phyloP scores from a whole-genome alignment of 2,329 filamentous ascomycete genomes.

The Blastomyces parvus region DNA sequence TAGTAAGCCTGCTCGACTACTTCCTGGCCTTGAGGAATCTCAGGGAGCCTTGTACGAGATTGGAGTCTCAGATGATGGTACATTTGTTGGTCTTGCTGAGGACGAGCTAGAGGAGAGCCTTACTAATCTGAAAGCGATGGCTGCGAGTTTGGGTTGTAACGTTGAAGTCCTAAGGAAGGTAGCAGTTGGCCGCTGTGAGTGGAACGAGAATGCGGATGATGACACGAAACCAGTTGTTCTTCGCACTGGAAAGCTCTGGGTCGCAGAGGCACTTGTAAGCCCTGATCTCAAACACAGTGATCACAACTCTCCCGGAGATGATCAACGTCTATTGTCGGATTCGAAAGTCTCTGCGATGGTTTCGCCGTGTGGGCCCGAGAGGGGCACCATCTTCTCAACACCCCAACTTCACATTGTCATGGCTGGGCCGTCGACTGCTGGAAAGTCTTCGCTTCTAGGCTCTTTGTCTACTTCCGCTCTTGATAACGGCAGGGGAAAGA shows the following conservation, averaged over 20 bases:
- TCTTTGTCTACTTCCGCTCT: conserved; percentile 78
- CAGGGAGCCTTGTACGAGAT: conserved; percentile 93
- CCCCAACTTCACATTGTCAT: conserved; percentile 64
- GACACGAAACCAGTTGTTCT: conserved; percentile 16
- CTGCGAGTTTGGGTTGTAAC: conserved; percentile 77
- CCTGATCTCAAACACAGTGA: conserved; percentile 50
- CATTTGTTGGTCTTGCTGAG: conserved; percentile 73
- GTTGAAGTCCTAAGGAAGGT: conserved; percentile 76
- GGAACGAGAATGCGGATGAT: conserved; percentile 27
- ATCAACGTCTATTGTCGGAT: not conserved
- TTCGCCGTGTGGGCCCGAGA: conserved; percentile 9
- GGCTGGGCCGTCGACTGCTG: conserved; percentile 79
- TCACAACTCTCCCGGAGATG: not conserved
- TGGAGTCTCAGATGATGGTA: conserved; percentile 89
- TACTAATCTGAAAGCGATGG: conserved; percentile 77
- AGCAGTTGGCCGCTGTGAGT: conserved; percentile 72
- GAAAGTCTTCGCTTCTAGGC: conserved; percentile 84
- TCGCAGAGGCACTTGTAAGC: conserved; percentile 81
- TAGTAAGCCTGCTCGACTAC: conserved; percentile 45
- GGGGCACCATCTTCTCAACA: conserved; percentile 18
- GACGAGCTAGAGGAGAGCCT: conserved; percentile 92
- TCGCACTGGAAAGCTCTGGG: conserved; percentile 57
- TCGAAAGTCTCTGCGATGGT: not conserved
- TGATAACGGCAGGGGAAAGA: conserved; percentile 88
- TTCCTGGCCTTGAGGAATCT: conserved; percentile 80